These are phyloP conservation scores for Jaltomata sinuosa DNA, from an alignment of 257 asterid species.

Conservation along the genomic window DNA sequence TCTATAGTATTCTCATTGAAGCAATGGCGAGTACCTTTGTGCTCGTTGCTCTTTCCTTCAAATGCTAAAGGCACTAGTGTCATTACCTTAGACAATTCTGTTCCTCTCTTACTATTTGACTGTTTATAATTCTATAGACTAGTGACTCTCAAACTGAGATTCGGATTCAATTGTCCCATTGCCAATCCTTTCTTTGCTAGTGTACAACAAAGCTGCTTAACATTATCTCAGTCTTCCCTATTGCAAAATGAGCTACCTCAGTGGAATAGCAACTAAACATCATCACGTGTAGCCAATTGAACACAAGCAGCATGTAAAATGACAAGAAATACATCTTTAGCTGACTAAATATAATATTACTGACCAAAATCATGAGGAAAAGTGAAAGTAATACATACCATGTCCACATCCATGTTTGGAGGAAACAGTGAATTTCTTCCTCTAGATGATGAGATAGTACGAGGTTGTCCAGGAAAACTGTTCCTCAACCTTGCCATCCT, in stretches of 20 bases:
- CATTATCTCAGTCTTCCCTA: background rate
- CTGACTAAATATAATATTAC: background rate
- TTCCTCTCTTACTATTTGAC: background rate
- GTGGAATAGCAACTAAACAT: background rate
- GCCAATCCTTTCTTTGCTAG: background rate
- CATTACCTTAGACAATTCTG: background rate
- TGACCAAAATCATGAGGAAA: background rate
- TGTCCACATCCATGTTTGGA: slow-evolving; percentile 68
- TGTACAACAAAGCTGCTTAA: background rate
- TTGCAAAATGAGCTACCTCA: background rate
- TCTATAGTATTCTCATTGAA: background rate
- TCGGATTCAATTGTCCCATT: background rate
- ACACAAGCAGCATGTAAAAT: background rate
- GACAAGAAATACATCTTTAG: background rate
- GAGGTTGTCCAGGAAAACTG: slow-evolving; percentile 69
- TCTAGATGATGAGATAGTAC: slow-evolving; percentile 25
- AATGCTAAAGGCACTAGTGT: background rate
- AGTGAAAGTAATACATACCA: slow-evolving; percentile 32
- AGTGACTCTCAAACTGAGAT: background rate
- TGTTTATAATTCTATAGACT: background rate
- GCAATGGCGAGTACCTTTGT: background rate
- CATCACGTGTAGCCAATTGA: background rate
- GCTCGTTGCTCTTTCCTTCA: background rate
- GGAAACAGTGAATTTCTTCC: slow-evolving; percentile 48
- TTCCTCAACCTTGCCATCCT: slow-evolving; percentile 60